Evolutionary conservation across 2,329 filamentous ascomycete species (phyloP), one percentile per base, ranked within the genome.

Genomic region (Nannizziopsis arthrosporioides): DNA sequence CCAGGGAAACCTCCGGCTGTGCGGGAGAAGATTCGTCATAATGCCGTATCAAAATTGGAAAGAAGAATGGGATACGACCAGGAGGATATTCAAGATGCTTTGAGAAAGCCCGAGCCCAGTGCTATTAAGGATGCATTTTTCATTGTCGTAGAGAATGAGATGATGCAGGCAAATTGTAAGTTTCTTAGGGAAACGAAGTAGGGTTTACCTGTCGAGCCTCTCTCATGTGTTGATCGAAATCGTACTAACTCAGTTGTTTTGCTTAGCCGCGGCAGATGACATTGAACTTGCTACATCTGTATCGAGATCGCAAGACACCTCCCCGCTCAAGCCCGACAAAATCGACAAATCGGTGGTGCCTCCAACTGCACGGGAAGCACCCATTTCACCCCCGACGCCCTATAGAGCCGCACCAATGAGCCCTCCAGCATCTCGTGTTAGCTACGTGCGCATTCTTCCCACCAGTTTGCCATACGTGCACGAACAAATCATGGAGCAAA

Each of bases 101-200:
- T 98, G 53, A 83, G 84, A 59, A 88, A 87, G 49, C 81, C 92
- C 46, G 92, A 98, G 64, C 92, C 92, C 10, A 96, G 89, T 50
- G 89, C 92, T 9, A 95, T 98, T 73, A 98, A 98, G 69, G 92
- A 98, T 68, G 92, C 92, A 1, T 98, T 96, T 69, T 82, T 95
- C 68, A 98, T 98, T 64, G 87, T 98, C 19, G 81, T 90, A 46
- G 92, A 98, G 67, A 96, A 96, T 63, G 92, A 95, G 65, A 78
- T 96, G 63, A 96, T 96, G 89, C 85, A 89, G 64, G 82, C 82
- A 48, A 94, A 88, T 64, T 88, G 86, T 93, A 73, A 79, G 85
- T 80, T 31, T 10, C 36, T 36, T 15, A 22, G 5, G 18, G 12
- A 36, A 22, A 2, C 8, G 17, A 37, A 14, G 14, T 11, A 15